A percentile compares a stretch with the other conserved stretches of the same genome.
Evolutionary conservation across 2,329 filamentous ascomycete species (phyloP).

Genomic region (Fusarium staphyleae): DNA sequence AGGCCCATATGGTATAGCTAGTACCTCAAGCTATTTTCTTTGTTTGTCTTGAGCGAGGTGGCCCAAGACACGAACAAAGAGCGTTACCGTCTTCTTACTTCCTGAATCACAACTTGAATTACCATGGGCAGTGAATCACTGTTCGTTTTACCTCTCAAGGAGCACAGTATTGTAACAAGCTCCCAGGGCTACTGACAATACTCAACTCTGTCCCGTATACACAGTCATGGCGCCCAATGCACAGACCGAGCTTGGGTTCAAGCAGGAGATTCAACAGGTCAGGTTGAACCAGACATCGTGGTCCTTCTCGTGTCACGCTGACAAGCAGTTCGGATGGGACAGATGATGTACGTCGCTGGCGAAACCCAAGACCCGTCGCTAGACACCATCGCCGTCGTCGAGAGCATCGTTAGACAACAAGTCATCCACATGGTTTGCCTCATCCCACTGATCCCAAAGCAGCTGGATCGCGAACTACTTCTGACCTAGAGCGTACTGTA

Average conservation of each 20-base stretch:
- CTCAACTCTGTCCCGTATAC: background rate
- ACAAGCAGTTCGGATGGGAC: background rate
- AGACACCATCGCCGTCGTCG: constrained; percentile 92
- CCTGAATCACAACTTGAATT: background rate
- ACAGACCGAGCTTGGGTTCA: background rate
- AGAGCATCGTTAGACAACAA: constrained; percentile 94
- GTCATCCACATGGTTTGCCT: constrained; percentile 84
- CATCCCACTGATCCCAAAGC: background rate
- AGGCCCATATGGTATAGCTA: background rate
- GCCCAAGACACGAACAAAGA: background rate
- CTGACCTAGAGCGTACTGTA: background rate
- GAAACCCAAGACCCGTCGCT: constrained; percentile 54
- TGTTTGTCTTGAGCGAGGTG: background rate
- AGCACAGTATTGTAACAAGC: background rate
- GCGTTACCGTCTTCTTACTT: background rate
- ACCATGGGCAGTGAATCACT: background rate
- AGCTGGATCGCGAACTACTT: background rate
- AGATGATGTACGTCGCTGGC: constrained; percentile 35
- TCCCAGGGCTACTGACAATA: background rate
- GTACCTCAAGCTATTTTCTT: background rate
- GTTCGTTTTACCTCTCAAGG: background rate
- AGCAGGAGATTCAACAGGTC: background rate
- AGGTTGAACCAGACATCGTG: background rate
- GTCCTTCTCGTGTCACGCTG: background rate
- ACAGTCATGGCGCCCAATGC: background rate